Base-by-base conservation (phyloP, 805 yeast species). In the Candida verbasci region DNA sequence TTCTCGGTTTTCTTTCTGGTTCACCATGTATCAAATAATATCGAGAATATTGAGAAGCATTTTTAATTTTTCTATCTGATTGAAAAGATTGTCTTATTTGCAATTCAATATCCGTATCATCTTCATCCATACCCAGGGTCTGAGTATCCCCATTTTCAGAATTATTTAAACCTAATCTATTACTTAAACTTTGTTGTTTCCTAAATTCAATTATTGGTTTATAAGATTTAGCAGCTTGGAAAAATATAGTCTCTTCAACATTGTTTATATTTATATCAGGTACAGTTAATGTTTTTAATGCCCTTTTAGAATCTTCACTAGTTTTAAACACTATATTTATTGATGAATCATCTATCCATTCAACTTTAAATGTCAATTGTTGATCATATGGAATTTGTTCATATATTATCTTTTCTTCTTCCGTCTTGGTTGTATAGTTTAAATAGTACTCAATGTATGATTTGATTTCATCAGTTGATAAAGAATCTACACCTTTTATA, bases 21-120 rank as follows among this genome's bases (percentile, higher is more conserved):
- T 80, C 88, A 3, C 91, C 91, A 45, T 82, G 81, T 12, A 78
- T 51, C 39, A 80, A 60, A 58, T 82, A 82, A 56, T 80, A 82
- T 26, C 84, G 56, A 15, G 86, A 79, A 37, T 70, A 70, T 10
- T 66, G 73, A 16, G 74, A 62, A 8, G 87, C 80, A 41, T 76
- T 75, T 37, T 65, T 65, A 11, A 70, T 71, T 46, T 82, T 82
- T 31, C 64, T 62, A 55, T 82, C 91, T 2, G 71, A 59, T 33
- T 56, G 62, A 31, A 69, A 64, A 9, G 85, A 66, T 45, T 67
- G 74, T 40, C 89, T 64, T 8, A 72, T 60, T 28, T 55, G 46
- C 32, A 80, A 52, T 3, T 55, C 57, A 3, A 64, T 48, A 5
- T 63, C 45, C 9, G 59, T 46, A 15, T 60, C 67, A 39, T 65